Base-by-base conservation (phyloP, 768 basidiomycete genomes). In the Boletus huronensis region DNA sequence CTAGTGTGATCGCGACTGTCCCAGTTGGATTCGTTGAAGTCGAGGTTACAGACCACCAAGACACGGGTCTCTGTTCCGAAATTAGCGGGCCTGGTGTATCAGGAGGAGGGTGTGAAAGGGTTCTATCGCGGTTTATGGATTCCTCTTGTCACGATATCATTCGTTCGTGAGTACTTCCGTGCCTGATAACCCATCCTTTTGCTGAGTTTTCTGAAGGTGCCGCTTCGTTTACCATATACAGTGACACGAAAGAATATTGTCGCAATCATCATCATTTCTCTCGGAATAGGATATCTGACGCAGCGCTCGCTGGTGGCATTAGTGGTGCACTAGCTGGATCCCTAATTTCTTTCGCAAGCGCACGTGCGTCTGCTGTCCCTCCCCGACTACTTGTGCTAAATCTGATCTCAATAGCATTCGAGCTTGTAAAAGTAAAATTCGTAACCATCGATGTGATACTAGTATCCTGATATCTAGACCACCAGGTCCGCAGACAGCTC, bases 11-110 rank as follows among this genome's bases (percentile, higher is more conserved):
- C 46, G 36, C 32, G 23, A 48, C 28, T n/a, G 32, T 32, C 48
- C 50, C 64, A 95, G 85, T 76, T 98, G 75, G 96, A 98, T 71
- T 93, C 90, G 51, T 81, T 98, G 74, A 98, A 98, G 75, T 95
- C 92, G 57, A 79, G 93, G 65, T 74, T 97, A 49, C 93, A 97
- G 73, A 92, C 91, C 41, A 87, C 84, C 48, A 86, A 88, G 69
- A 84, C 79, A 48, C 82, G 78, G 50, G 81, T 90, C 60, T 82
- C 89, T 8, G 84, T 96, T 50, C 83, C 84, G 26, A 80, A 77
- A 64, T 81, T 90, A 58, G 84, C 90, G 53, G 73, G 77, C 26
- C 73, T 85, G 60, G 85, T 93, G 26, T 90, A 90, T 71, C 81
- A 81, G 29, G 91, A 93, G 64, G 88, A 93, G 73, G 87, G 93